Conservation (phyloP, 129 eudicot species). For the Tagetes patula region DNA sequence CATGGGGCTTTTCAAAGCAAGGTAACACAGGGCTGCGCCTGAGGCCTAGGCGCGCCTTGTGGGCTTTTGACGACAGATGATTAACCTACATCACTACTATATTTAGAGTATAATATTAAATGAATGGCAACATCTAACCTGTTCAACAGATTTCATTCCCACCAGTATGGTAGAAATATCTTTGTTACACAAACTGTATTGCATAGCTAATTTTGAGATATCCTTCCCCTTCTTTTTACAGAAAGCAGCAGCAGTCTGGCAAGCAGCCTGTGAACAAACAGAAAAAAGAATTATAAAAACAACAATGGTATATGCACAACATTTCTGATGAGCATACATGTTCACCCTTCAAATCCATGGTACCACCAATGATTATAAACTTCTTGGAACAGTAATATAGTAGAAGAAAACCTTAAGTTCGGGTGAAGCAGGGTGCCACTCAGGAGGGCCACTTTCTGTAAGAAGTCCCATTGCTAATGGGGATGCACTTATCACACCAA, state of each 20-base stretch:
- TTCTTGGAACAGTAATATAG: not conserved
- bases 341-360: not conserved
- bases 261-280: constrained; percentile 61
- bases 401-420: constrained; percentile 62
- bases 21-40: no score
- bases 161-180: constrained; percentile 77
- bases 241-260: constrained; percentile 64
- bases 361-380: constrained; percentile 6
- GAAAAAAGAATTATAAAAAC: not conserved
- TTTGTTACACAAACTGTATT: constrained; percentile 79
- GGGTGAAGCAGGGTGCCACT: constrained; percentile 94
- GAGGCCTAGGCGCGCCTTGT: no score
- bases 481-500: constrained; percentile 92
- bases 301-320: not conserved
- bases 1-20: no score
- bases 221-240: constrained; percentile 76
- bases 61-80: no score
- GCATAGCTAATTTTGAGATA: constrained; percentile 84
- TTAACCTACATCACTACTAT: not conserved
- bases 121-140: constrained; percentile 42
- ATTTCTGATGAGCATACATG: not conserved
- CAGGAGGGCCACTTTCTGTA: constrained; percentile 91
- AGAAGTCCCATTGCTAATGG: constrained; percentile 99
- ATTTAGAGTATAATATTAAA: constrained; percentile 5
- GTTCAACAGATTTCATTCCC: constrained; percentile 82